These are phyloP conservation scores for Sphaerulina musiva DNA, from an alignment of 2,329 filamentous ascomycete genomes.

Conservation along the genomic window DNA sequence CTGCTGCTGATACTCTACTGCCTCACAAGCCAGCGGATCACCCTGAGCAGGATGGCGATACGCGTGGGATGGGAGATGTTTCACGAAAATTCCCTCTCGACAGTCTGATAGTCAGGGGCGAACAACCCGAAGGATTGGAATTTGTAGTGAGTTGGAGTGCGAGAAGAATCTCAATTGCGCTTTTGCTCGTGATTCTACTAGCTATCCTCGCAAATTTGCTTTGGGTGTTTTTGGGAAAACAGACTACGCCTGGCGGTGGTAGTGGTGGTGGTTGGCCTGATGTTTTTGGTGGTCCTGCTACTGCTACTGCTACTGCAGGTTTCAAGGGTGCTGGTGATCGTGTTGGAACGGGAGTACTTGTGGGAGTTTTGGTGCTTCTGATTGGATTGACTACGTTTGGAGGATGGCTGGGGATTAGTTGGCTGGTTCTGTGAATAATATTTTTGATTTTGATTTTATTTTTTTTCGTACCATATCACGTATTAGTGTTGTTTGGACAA, in stretches of 20 bases:
- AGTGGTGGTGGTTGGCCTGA: not conserved
- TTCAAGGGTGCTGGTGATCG: constrained; percentile 32
- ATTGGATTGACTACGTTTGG: constrained; percentile 31
- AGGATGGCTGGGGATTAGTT: constrained; percentile 36
- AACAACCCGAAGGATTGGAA: constrained; percentile 33
- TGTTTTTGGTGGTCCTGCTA: constrained; percentile 3
- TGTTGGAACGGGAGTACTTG: constrained; percentile 30
- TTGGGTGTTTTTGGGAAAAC: constrained; percentile 35
- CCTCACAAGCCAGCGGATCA: too few relatives aligned
- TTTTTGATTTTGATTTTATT: not conserved
- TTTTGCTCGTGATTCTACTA: constrained; percentile 28
- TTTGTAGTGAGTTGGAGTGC: constrained; percentile 35
- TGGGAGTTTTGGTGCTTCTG: constrained; percentile 34
- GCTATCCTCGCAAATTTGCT: constrained; percentile 30
- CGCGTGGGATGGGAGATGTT: not conserved
- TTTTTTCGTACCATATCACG: not conserved
- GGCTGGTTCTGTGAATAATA: constrained; percentile 31
- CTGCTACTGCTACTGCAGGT: constrained; percentile 15
- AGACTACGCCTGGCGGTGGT: constrained; percentile 8
- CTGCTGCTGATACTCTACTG: constrained; percentile 6
- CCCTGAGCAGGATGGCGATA: not conserved
- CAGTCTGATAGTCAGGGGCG: constrained; percentile 17
- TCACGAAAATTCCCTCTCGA: not conserved
- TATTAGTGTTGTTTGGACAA: too few relatives aligned
- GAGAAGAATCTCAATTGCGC: constrained; percentile 25